Evolutionary conservation across 768 basidiomycete genomes (phyloP), one percentile per base, ranked within the genome.

Genomic region (Hortiboletus campestris): DNA sequence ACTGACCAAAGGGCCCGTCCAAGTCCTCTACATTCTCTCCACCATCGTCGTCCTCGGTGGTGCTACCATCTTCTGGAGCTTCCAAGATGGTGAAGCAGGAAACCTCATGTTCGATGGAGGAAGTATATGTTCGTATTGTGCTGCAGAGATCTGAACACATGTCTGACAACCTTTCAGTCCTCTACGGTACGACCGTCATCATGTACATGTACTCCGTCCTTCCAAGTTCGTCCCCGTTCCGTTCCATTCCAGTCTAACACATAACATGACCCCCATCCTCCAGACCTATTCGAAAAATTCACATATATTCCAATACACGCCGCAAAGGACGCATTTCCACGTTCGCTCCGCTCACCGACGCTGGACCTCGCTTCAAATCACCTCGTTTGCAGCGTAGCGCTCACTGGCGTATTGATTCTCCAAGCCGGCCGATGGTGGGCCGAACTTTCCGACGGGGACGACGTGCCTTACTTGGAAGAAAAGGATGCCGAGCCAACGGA

Each of bases 71-170:
- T 75, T 91, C 25, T 89, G 85, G 84, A 92, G 89, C 69, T 75
- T 92, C 58, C 76, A 83, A 34, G 89, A 93, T 58, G 83, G 88
- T 9, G 74, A 83, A 59, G 91, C 91, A 3, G 88, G 84, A 32
- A 93, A 94, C 70, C 76, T 94, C 67, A 92, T 94, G 90, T 94
- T 94, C 63, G 91, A 94, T 64, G 91, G 91, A 25, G 91, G 88
- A 48, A 92, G 90, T 70, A 86, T 92, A 62, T 89, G 91, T 93
- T 58, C 67, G 89, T 76, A 5, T 40, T n/a, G 20, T 17, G 1
- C 19, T 25, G 16, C 10, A 38, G 39, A 14, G 11, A 13, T 42
- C 34, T 28, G 10, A n/a, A 10, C 29, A 16, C 34, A 35, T 38
- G 11, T 48, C 51, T 61, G 19, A 63, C n/a, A 0, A 13, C 46